A percentile compares a stretch with the other conserved stretches of the same genome.
Conservation (phyloP, 768 basidiomycete species). For the Cystofilobasidium macerans region DNA sequence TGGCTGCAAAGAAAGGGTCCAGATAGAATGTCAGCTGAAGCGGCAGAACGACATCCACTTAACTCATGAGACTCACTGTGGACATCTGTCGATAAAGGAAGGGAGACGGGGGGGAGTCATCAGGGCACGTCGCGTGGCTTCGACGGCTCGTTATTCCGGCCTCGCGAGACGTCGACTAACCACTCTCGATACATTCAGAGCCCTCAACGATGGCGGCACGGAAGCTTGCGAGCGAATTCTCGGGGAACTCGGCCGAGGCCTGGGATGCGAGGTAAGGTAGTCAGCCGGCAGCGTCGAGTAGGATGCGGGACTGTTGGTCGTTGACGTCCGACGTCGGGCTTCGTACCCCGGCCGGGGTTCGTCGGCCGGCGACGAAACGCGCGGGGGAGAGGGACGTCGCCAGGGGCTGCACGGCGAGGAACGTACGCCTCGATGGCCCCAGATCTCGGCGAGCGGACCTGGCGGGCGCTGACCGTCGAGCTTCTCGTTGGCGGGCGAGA, state of each 20-base stretch:
- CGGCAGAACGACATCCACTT: neutral
- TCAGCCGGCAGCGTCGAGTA: neutral
- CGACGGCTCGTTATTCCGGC: neutral
- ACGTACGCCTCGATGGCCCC: neutral
- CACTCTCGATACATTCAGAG: constrained; percentile 93
- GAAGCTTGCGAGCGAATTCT: constrained; percentile 93
- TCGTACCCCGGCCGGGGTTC: no score
- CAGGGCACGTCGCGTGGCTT: neutral
- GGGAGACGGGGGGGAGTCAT: neutral
- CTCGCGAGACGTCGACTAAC: constrained; percentile 38
- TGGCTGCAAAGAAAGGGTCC: constrained; percentile 48
- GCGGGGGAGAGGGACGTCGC: neutral
- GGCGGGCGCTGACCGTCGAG: no score
- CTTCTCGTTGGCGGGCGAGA: constrained; percentile 6
- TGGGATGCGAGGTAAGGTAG: neutral
- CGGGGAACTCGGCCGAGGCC: constrained; percentile 54
- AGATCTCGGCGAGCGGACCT: neutral
- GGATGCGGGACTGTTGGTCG: neutral
- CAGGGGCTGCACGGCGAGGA: neutral
- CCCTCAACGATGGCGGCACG: constrained; percentile 90
- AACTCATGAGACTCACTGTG: neutral
- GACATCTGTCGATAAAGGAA: neutral
- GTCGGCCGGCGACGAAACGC: neutral
- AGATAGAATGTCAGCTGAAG: neutral
- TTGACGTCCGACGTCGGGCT: neutral